Conservation (phyloP, 768 basidiomycete species). For the Cytidiella melzeri region DNA sequence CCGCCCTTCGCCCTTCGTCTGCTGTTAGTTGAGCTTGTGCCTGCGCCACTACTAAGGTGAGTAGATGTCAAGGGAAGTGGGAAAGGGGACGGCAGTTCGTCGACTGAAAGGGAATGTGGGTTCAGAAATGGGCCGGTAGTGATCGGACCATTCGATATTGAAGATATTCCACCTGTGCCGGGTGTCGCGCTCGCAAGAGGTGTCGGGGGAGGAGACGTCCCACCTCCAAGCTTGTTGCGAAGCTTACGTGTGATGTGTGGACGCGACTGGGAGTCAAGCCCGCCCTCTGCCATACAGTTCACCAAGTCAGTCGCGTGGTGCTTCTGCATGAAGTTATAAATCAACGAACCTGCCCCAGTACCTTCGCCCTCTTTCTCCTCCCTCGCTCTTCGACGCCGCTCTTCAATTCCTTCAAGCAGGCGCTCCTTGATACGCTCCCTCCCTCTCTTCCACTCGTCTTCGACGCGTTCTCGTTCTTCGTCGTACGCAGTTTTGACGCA, state of each 20-base stretch:
- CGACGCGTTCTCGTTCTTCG: conserved; percentile 73
- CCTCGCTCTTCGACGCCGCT: conserved; percentile 67
- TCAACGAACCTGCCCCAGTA: conserved; percentile 53
- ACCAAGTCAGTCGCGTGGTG: too few species aligned
- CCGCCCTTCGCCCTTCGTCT: conserved; percentile 31
- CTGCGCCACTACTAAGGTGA: conserved; percentile 30
- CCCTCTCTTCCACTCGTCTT: conserved; percentile 77
- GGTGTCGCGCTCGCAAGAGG: conserved; percentile 37
- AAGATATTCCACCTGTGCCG: conserved; percentile 30
- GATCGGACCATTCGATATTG: conserved; percentile 47
- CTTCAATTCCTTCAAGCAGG: conserved; percentile 79
- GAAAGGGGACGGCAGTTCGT: conserved; percentile 83
- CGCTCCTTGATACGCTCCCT: conserved; percentile 71
- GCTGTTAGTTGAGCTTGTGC: conserved; percentile 20
- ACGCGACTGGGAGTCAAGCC: conserved; percentile 69
- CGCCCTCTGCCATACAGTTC: too few species aligned
- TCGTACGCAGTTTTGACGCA: conserved; percentile 65
- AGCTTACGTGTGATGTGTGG: conserved; percentile 81
- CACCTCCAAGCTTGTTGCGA: conserved; percentile 63
- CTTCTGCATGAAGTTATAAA: too few species aligned
- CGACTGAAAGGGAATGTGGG: conserved; percentile 79
- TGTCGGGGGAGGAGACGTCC: conserved; percentile 70
- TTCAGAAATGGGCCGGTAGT: conserved; percentile 68
- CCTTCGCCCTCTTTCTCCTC: conserved; percentile 90
- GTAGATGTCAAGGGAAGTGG: conserved; percentile 64